phyloP scores from a whole-genome alignment of 352 stramenopile species.

The Phytopythium vexans region DNA sequence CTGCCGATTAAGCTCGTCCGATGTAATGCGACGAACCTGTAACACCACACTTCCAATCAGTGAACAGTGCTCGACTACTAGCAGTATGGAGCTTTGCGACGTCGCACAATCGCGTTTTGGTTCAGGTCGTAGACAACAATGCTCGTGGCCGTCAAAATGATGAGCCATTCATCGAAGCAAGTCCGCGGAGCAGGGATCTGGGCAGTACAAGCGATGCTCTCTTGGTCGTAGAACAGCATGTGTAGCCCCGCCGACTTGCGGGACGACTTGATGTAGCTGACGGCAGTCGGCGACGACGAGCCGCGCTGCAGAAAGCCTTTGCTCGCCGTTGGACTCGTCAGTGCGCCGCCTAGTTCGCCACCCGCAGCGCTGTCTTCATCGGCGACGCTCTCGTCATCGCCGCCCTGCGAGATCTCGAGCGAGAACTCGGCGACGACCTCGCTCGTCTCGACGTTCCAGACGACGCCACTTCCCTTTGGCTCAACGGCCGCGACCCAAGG shows the following conservation, averaged over 20 bases:
- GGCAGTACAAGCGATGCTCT: constrained; percentile 48
- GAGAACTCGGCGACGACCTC: constrained; percentile 67
- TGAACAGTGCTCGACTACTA: no score
- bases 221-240: constrained; percentile 79
- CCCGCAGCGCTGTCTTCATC: constrained; percentile 1
- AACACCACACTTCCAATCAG: constrained; percentile 1
- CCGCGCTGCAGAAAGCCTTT: constrained; percentile 40
- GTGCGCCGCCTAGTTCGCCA: constrained; percentile 1
- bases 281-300: constrained; percentile 33
- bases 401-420: constrained; percentile 45
- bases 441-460: constrained; percentile 74
- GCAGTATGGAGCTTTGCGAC: no score
- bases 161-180: constrained; percentile 73
- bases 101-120: constrained; percentile 29
- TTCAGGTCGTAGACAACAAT: constrained; percentile 75
- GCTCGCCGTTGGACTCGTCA: constrained; percentile 14
- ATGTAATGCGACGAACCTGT: constrained; percentile 33
- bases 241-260: constrained; percentile 36
- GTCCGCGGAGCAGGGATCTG: constrained; percentile 32
- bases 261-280: constrained; percentile 48
- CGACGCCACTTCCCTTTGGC: constrained; percentile 46
- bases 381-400: constrained; percentile 22
- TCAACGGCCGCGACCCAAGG: constrained; percentile 72
- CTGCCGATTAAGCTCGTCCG: constrained; percentile 63
- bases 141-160: constrained; percentile 54